Conservation (phyloP, 345 rosid species). For the Gossypium arboreum region DNA sequence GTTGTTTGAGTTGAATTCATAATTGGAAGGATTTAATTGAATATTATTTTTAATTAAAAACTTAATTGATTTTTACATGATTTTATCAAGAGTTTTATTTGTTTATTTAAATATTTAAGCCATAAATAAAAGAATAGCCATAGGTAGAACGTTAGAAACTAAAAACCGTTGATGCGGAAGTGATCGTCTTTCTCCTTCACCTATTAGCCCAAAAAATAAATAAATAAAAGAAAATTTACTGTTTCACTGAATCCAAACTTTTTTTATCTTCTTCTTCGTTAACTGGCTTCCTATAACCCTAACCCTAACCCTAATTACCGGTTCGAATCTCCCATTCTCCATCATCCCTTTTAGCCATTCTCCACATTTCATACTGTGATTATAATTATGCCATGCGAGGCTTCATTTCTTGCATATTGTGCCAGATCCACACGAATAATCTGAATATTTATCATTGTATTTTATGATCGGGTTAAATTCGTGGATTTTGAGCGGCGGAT, state of each 20-base stretch:
- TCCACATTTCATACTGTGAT: no score
- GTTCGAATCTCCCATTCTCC: not conserved
- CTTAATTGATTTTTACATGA: no score
- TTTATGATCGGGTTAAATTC: not conserved
- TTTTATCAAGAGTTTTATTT: no score
- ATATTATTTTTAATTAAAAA: no score
- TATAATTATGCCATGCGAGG: not conserved
- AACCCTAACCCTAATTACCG: constrained; percentile 12
- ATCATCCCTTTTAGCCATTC: not conserved
- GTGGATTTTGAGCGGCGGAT: not conserved
- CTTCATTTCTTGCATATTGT: not conserved
- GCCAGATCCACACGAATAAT: constrained; percentile 14
- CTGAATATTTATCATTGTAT: not conserved
- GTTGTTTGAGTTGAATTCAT: no score
- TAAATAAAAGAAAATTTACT: not conserved
- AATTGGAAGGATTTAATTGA: no score
- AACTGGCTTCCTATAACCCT: not conserved
- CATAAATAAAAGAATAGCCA: not conserved
- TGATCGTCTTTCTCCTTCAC: not conserved
- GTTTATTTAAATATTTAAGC: no score
- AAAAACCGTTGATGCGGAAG: no score
- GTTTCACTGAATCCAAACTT: not conserved
- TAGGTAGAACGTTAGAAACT: not conserved
- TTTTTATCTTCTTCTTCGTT: not conserved
- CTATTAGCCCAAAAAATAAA: not conserved